phyloP scores from a whole-genome alignment of 192 early-diverging fungal species.

The Chytriomyces sp. region DNA sequence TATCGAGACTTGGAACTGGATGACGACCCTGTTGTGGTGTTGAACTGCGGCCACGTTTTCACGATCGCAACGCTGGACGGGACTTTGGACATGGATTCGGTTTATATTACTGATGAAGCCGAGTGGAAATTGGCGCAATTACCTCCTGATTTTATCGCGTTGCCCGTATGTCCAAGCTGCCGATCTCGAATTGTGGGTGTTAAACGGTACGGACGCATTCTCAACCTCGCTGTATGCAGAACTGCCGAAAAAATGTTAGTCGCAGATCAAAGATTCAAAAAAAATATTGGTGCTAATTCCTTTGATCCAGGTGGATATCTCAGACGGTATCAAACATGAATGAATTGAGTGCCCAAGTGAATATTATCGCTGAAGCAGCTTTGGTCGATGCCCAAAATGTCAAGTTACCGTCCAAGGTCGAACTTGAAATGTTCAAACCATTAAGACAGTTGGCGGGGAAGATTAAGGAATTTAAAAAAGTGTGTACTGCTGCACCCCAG shows the following conservation, averaged over 20 bases:
- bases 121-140: conserved; percentile 29
- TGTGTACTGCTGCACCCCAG: neutral
- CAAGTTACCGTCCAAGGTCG: too few species aligned
- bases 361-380: too few species aligned
- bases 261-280: neutral
- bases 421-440: neutral
- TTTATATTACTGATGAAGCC: conserved; percentile 39
- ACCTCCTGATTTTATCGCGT: conserved; percentile 10
- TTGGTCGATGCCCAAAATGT: too few species aligned
- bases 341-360: neutral
- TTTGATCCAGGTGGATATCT: conserved; percentile 8
- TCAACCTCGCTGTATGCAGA: conserved; percentile 1
- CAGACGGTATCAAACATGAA: neutral
- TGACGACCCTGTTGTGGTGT: conserved; percentile 51
- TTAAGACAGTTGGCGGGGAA: neutral
- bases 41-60: conserved; percentile 58
- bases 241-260: conserved; percentile 17
- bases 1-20: conserved; percentile 51
- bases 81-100: conserved; percentile 46
- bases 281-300: neutral
- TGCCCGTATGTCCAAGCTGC: conserved; percentile 29
- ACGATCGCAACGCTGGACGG: conserved; percentile 61
- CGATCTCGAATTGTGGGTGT: conserved; percentile 1
- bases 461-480: neutral
- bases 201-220: conserved; percentile 15